Percentiles rank a stretch among this genome's conserved stretches.
These are phyloP conservation scores for Rhizopogon roseolus DNA, from an alignment of 768 basidiomycete genomes.

Conservation along the genomic window DNA sequence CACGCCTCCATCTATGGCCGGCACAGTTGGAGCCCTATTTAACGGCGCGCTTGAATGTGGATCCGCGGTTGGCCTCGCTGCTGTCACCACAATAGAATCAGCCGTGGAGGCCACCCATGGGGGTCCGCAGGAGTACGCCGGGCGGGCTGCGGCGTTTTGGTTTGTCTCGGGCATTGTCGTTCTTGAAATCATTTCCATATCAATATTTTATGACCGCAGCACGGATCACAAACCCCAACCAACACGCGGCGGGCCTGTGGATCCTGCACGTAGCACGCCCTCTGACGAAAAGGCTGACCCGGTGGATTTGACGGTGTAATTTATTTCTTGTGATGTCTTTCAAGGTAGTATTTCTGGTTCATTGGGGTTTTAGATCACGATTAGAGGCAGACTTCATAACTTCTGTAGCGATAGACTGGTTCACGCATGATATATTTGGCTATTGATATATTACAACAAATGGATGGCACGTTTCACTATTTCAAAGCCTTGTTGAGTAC, in stretches of 20 bases:
- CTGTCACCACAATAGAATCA: slow-evolving; percentile 14
- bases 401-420: no score
- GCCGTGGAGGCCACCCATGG: slow-evolving; percentile 17
- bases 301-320: neutral
- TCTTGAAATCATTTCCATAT: slow-evolving; percentile 16
- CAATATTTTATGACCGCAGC: slow-evolving; percentile 29
- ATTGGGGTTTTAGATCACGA: neutral
- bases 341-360: slow-evolving; percentile 11
- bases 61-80: slow-evolving; percentile 38
- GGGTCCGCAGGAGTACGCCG: slow-evolving; percentile 19
- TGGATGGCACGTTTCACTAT: no score
- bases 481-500: no score
- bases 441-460: no score
- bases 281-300: neutral
- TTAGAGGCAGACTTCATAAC: no score
- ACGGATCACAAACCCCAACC: slow-evolving; percentile 8
- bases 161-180: slow-evolving; percentile 27
- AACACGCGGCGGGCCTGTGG: neutral
- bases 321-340: neutral
- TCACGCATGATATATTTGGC: no score
- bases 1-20: slow-evolving; percentile 36
- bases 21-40: slow-evolving; percentile 44
- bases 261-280: neutral
- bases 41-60: slow-evolving; percentile 42
- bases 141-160: slow-evolving; percentile 36